phyloP scores from a whole-genome alignment of 345 rosid species.

The Sonneratia alba region DNA sequence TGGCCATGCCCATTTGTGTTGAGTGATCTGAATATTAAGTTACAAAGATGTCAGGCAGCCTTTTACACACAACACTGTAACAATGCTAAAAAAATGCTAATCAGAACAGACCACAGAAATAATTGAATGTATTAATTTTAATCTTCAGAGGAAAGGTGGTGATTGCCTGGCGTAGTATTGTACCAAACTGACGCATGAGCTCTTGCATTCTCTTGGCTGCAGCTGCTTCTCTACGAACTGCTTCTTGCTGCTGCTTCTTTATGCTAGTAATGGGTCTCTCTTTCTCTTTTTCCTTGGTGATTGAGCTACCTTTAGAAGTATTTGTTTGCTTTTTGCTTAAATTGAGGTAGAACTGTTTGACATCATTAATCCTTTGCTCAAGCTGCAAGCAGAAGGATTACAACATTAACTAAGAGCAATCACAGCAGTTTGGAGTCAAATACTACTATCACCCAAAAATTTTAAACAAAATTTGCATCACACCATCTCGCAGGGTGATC shows the following conservation, averaged over 20 bases:
- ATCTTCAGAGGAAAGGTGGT: not conserved
- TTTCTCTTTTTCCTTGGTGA: conserved; percentile 41
- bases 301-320: conserved; percentile 36
- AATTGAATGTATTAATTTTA: too few species aligned
- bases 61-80: not conserved
- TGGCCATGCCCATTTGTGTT: conserved; percentile 85
- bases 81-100: not conserved
- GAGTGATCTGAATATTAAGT: conserved; percentile 48
- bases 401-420: conserved; percentile 1
- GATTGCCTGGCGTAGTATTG: conserved; percentile 50
- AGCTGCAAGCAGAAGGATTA: conserved; percentile 30
- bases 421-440: not conserved
- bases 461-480: too few species aligned
- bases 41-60: not conserved
- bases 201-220: conserved; percentile 92
- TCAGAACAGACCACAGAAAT: not conserved
- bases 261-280: conserved; percentile 43
- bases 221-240: conserved; percentile 56
- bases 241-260: conserved; percentile 70
- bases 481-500: too few species aligned
- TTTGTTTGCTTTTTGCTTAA: conserved; percentile 26
- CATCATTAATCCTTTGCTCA: conserved; percentile 55
- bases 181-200: conserved; percentile 73
- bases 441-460: too few species aligned
- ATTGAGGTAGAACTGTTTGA: conserved; percentile 51